Evolutionary conservation across 805 yeast genomes (phyloP).

Genomic region (Sungouiozyma ichnusensis): DNA sequence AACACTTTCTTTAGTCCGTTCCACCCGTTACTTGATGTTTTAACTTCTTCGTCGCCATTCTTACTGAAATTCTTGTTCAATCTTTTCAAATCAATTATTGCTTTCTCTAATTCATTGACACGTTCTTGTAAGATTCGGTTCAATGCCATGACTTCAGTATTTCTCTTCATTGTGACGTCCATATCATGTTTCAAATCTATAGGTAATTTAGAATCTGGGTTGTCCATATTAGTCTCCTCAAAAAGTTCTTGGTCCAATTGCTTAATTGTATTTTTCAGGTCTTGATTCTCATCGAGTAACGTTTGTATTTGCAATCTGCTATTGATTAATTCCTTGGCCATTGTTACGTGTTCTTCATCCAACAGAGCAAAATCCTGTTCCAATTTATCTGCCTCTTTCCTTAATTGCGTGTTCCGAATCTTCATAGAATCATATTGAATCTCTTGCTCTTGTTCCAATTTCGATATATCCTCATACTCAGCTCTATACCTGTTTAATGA

Average conservation of each 20-base stretch:
- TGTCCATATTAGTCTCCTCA: conserved; percentile 24
- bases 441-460: conserved; percentile 52
- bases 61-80: conserved; percentile 12
- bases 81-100: conserved; percentile 30
- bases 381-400: conserved; percentile 60
- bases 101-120: conserved; percentile 34
- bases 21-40: conserved; percentile 16
- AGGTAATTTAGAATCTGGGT: conserved; percentile 31
- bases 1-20: conserved; percentile 21
- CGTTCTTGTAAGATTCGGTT: conserved; percentile 49
- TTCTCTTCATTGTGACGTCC: conserved; percentile 49
- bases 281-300: conserved; percentile 62
- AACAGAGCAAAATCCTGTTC: conserved; percentile 60
- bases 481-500: conserved; percentile 57
- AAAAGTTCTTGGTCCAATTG: conserved; percentile 35
- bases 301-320: conserved; percentile 69
- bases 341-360: conserved; percentile 73
- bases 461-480: conserved; percentile 68
- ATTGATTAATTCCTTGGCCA: conserved; percentile 80
- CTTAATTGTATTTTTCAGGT: conserved; percentile 39
- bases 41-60: background rate
- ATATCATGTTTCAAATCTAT: conserved; percentile 40
- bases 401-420: conserved; percentile 57
- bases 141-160: conserved; percentile 54
- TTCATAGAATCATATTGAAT: conserved; percentile 54